phyloP scores from a whole-genome alignment of 352 stramenopile species.

The Phytophthora pluvialis region DNA sequence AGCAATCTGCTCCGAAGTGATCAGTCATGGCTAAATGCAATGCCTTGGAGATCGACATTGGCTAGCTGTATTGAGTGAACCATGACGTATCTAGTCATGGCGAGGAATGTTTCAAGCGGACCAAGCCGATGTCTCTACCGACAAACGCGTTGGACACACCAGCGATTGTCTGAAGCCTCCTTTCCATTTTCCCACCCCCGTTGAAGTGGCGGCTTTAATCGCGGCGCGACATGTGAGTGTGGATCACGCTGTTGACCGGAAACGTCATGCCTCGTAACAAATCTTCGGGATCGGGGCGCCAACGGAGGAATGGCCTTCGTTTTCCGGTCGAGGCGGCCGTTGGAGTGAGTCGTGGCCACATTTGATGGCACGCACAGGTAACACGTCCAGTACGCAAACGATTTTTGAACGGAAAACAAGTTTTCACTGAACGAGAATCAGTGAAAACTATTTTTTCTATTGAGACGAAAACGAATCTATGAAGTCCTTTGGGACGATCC shows the following conservation, averaged over 20 bases:
- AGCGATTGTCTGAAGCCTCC: not conserved
- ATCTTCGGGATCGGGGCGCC: too few relatives aligned
- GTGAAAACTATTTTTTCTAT: too few relatives aligned
- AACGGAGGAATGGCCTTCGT: too few relatives aligned
- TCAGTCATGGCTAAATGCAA: not conserved
- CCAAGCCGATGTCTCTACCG: not conserved
- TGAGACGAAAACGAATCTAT: not conserved
- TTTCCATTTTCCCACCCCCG: not conserved
- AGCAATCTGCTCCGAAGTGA: not conserved
- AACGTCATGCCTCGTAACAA: not conserved
- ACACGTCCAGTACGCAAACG: not conserved
- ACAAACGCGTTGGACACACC: not conserved
- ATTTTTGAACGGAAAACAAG: too few relatives aligned
- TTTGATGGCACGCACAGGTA: not conserved
- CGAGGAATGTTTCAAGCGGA: not conserved
- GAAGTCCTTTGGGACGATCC: too few relatives aligned
- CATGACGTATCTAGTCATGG: not conserved
- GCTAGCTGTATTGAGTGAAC: not conserved
- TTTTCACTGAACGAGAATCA: too few relatives aligned
- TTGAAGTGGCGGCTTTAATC: not conserved
- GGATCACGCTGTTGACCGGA: too few relatives aligned
- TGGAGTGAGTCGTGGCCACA: conserved; percentile 16
- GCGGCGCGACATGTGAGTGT: too few relatives aligned
- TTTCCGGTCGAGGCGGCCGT: not conserved
- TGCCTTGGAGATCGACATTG: not conserved